phyloP scores from a whole-genome alignment of 345 rosid species.

The Heritiera fomes region DNA sequence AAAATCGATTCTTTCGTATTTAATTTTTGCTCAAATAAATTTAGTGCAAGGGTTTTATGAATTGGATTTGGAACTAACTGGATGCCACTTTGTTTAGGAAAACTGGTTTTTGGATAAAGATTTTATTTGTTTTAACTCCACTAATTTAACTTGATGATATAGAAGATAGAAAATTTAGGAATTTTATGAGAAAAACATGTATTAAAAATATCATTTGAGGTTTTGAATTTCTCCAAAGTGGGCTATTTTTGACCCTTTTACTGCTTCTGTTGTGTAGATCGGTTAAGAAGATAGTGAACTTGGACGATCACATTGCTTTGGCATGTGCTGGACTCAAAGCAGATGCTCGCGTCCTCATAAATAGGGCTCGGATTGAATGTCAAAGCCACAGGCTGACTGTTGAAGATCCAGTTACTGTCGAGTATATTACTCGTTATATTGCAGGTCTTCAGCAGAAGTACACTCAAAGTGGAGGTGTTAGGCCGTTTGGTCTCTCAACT shows the following conservation, averaged over 20 bases:
- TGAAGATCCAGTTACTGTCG: conserved; percentile 79
- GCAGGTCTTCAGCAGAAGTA: conserved; percentile 82
- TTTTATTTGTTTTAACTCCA: background rate
- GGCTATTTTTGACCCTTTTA: background rate
- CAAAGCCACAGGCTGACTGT: conserved; percentile 70
- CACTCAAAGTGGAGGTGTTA: conserved; percentile 78
- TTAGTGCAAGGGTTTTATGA: conserved; percentile 17
- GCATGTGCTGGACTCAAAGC: conserved; percentile 76
- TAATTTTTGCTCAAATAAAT: background rate
- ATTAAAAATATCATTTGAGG: background rate
- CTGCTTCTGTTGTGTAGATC: conserved; percentile 40
- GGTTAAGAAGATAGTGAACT: conserved; percentile 66
- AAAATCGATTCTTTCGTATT: background rate
- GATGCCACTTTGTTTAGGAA: background rate
- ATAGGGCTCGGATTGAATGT: conserved; percentile 54
- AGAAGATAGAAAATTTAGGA: background rate
- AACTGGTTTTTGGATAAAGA: background rate
- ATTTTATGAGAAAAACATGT: background rate
- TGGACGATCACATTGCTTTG: conserved; percentile 71
- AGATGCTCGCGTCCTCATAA: conserved; percentile 54
- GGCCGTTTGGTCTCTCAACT: conserved; percentile 62
- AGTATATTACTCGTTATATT: conserved; percentile 70
- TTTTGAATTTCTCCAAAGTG: background rate
- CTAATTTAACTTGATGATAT: background rate
- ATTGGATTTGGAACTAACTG: background rate